These are phyloP conservation scores for Candida vaughaniae DNA, from an alignment of 805 yeast genomes.

Conservation along the genomic window DNA sequence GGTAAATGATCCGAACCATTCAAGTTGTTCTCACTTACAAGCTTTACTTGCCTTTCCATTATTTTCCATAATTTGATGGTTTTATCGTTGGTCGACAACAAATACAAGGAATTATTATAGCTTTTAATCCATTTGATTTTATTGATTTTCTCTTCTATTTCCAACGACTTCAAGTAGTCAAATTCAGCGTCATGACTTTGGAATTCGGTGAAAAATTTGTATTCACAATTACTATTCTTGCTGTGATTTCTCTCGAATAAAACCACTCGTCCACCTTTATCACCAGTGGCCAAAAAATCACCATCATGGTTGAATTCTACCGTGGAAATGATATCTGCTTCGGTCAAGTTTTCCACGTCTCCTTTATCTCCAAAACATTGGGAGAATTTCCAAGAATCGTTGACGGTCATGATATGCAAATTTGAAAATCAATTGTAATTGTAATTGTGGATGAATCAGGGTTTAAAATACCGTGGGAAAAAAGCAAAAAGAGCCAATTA, in stretches of 20 bases:
- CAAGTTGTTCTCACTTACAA: conserved; percentile 89
- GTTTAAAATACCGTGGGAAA: too few relatives aligned
- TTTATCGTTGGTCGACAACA: conserved; percentile 92
- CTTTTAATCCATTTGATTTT: conserved; percentile 95
- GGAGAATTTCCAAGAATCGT: conserved; percentile 74
- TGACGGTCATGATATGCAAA: conserved; percentile 11
- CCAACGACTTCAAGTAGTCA: conserved; percentile 91
- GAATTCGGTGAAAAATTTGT: conserved; percentile 93
- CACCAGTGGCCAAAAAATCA: conserved; percentile 95
- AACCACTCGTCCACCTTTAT: conserved; percentile 97
- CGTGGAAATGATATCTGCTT: conserved; percentile 95
- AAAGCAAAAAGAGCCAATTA: too few relatives aligned
- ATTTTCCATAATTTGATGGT: conserved; percentile 98
- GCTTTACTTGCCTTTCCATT: conserved; percentile 84
- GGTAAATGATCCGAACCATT: conserved; percentile 30
- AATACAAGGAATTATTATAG: conserved; percentile 84
- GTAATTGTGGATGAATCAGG: too few relatives aligned
- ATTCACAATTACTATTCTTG: conserved; percentile 72
- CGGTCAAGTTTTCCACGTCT: conserved; percentile 91
- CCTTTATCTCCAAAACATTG: conserved; percentile 99
- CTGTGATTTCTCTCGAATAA: conserved; percentile 83
- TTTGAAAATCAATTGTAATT: background rate
- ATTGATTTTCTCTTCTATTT: conserved; percentile 97
- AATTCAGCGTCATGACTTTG: conserved; percentile 99
- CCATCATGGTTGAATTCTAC: conserved; percentile 96